Evolutionary conservation across 352 stramenopile genomes (phyloP).

Genomic region (Pythium sukuiense): DNA sequence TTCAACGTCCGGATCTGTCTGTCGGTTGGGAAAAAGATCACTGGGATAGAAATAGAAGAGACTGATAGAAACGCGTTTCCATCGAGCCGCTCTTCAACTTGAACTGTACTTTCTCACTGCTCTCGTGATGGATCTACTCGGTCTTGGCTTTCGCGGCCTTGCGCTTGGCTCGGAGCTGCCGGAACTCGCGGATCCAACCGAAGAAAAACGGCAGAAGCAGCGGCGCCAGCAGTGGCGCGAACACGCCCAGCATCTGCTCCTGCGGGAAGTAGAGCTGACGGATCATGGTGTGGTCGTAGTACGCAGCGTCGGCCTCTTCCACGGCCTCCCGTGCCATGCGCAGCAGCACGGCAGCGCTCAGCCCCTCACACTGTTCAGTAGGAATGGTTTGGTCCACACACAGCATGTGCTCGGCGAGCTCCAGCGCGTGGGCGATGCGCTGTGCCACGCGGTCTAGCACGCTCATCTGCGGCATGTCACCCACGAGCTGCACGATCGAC

Average conservation of each 20-base stretch:
- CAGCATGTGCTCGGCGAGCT: conserved; percentile 54
- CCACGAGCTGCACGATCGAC: conserved; percentile 71
- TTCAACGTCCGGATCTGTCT: conserved; percentile 13
- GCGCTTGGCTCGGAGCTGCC: conserved; percentile 26
- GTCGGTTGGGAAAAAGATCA: conserved; percentile 7
- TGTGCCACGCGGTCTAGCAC: conserved; percentile 64
- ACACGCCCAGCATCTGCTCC: conserved; percentile 36
- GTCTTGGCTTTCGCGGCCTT: conserved; percentile 4
- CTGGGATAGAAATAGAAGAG: conserved; percentile 16
- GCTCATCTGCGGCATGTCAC: conserved; percentile 68
- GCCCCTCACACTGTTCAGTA: neutral
- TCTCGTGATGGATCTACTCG: neutral
- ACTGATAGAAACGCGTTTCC: conserved; percentile 7
- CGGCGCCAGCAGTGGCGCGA: conserved; percentile 31
- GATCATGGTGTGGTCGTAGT: conserved; percentile 43
- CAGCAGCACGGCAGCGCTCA: conserved; percentile 8
- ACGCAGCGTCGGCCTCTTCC: conserved; percentile 32
- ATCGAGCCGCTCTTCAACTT: neutral
- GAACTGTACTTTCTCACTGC: neutral
- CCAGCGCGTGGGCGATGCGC: conserved; percentile 50
- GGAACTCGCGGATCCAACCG: conserved; percentile 33
- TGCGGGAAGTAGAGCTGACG: conserved; percentile 38
- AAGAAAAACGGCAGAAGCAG: conserved; percentile 34
- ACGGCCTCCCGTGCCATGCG: conserved; percentile 16
- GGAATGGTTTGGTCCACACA: conserved; percentile 15